Conservation (phyloP, 164 flowering plant genomes). For the Warburgia ugandensis region DNA sequence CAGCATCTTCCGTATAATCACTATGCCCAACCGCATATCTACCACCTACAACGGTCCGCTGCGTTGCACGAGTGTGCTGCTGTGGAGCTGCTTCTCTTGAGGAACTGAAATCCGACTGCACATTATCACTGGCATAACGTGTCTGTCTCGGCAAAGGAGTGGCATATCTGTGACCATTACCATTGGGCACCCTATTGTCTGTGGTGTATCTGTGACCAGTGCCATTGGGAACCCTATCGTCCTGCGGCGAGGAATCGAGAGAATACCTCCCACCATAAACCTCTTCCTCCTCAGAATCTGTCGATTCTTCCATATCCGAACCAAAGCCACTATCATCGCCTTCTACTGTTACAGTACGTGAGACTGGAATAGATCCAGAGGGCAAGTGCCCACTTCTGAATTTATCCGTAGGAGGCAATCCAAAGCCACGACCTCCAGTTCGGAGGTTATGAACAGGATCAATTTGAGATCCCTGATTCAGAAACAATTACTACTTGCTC, state of each 20-base stretch:
- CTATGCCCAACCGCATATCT: constrained; percentile 27
- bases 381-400: constrained; percentile 68
- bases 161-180: constrained; percentile 10
- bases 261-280: constrained; percentile 54
- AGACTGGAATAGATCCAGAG: constrained; percentile 30
- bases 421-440: constrained; percentile 35
- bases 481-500: neutral
- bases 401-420: constrained; percentile 52
- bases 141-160: constrained; percentile 12
- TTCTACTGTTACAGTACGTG: constrained; percentile 24
- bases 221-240: constrained; percentile 22
- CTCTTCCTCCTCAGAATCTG: constrained; percentile 65
- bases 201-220: constrained; percentile 8
- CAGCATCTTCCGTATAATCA: constrained; percentile 57
- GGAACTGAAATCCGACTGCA: constrained; percentile 30
- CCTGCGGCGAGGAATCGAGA: constrained; percentile 43
- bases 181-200: constrained; percentile 9
- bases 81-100: constrained; percentile 16
- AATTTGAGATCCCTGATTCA: constrained; percentile 24
- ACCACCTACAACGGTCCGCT: constrained; percentile 20
- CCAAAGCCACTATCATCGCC: constrained; percentile 42
- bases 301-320: constrained; percentile 51
- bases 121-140: constrained; percentile 18
- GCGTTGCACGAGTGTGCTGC: constrained; percentile 6
- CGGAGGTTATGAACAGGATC: constrained; percentile 26